A percentile compares a stretch with the other conserved stretches of the same genome.
These are phyloP conservation scores for Xylaria scruposa DNA, from an alignment of 495 filamentous ascomycete species.

Conservation along the genomic window DNA sequence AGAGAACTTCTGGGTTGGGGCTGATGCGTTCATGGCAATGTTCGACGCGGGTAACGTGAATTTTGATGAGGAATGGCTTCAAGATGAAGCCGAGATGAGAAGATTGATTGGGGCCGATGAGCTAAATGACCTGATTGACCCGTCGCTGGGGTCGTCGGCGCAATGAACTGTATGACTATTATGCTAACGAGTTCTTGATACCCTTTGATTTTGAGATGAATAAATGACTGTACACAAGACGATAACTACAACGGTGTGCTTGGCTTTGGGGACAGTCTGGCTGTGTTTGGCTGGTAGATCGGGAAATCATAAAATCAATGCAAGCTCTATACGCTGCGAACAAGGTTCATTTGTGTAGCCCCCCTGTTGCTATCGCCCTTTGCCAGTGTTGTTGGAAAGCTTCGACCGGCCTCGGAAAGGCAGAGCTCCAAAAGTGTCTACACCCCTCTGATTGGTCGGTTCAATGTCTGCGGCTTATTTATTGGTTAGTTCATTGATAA, in stretches of 20 bases:
- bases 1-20: conserved; percentile 56
- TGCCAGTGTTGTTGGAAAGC: too few species aligned
- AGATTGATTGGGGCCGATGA: conserved; percentile 27
- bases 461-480: too few species aligned
- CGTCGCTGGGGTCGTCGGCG: conserved; percentile 24
- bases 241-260: background rate
- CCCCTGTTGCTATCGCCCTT: too few species aligned
- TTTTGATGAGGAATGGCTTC: conserved; percentile 30
- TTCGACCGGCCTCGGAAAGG: too few species aligned
- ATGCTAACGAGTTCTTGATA: conserved; percentile 32
- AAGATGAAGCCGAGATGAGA: conserved; percentile 36
- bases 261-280: background rate
- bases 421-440: too few species aligned
- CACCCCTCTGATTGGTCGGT: too few species aligned
- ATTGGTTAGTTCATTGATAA: too few species aligned
- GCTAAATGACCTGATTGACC: conserved; percentile 34
- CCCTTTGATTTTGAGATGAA: conserved; percentile 34
- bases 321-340: too few species aligned
- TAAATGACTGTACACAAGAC: background rate
- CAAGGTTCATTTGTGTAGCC: too few species aligned
- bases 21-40: background rate
- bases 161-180: conserved; percentile 17
- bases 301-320: too few species aligned
- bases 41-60: background rate
- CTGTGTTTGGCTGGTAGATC: background rate